These are phyloP conservation scores for Metarhizium anisopliae DNA, from an alignment of 2,329 filamentous ascomycete genomes.

Conservation along the genomic window DNA sequence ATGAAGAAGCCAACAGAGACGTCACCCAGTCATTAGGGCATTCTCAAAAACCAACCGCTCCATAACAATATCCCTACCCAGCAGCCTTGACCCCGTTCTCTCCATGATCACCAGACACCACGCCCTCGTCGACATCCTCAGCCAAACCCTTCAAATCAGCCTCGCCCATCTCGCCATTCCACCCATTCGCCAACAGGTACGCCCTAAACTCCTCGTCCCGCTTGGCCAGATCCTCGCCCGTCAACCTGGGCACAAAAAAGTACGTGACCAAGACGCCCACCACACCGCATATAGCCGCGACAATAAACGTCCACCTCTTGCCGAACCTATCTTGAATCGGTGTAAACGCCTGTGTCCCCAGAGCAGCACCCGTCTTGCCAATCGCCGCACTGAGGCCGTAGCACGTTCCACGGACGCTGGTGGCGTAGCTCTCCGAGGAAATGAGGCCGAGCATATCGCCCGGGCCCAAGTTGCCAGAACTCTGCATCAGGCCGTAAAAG, in stretches of 20 bases:
- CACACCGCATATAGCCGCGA: conserved; percentile 41
- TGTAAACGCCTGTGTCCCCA: conserved; percentile 41
- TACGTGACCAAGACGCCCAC: conserved; percentile 36
- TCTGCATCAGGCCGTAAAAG: conserved; percentile 42
- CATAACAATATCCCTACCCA: neutral
- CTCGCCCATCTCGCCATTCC: conserved; percentile 34
- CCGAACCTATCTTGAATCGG: conserved; percentile 35
- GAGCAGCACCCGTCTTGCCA: conserved; percentile 40
- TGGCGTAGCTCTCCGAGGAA: conserved; percentile 41
- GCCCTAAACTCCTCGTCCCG: conserved; percentile 34
- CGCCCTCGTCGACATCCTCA: conserved; percentile 9
- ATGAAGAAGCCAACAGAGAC: no score
- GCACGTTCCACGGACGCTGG: conserved; percentile 40
- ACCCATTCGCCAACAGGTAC: conserved; percentile 34
- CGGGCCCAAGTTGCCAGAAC: conserved; percentile 38
- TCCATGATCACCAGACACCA: neutral
- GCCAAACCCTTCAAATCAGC: conserved; percentile 12
- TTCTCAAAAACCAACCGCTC: neutral
- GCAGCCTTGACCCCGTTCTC: neutral
- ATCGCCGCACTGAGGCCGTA: conserved; percentile 42
- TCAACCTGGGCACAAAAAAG: conserved; percentile 36
- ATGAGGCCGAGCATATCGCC: conserved; percentile 42
- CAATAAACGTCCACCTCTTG: conserved; percentile 42
- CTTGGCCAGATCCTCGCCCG: conserved; percentile 32
- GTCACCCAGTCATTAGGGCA: neutral